Evolutionary conservation across 78 protist genomes (phyloP).

Genomic region (Ministeria vibrans): DNA sequence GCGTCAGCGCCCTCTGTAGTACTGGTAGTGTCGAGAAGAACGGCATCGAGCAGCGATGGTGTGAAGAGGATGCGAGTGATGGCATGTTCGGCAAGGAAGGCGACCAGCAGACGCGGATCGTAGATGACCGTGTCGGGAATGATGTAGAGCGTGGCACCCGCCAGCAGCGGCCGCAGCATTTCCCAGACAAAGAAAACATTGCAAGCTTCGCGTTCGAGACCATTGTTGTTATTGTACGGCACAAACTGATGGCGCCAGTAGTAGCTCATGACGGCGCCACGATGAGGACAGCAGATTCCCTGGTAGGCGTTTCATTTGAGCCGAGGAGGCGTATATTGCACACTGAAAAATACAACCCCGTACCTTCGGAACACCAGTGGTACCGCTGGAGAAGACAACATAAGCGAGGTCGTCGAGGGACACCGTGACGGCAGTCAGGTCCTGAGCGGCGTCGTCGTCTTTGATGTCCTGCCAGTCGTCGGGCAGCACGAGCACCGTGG

Average conservation of each 20-base stretch:
- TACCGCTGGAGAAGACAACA: constrained; percentile 27
- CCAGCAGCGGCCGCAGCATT: constrained; percentile 25
- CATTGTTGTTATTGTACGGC: constrained; percentile 5
- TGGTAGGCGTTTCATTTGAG: no score
- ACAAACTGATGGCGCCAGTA: constrained; percentile 3
- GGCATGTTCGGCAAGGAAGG: constrained; percentile 3
- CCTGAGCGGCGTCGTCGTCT: no score
- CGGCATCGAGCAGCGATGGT: constrained; percentile 26
- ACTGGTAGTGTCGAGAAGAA: background rate
- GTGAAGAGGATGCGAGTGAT: constrained; percentile 36
- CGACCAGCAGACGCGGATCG: constrained; percentile 4
- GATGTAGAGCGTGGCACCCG: constrained; percentile 8
- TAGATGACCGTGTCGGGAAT: constrained; percentile 32
- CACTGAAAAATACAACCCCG: no score
- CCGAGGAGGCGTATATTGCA: no score
- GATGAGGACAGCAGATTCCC: constrained; percentile 31
- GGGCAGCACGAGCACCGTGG: no score
- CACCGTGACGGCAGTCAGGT: no score
- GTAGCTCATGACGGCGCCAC: constrained; percentile 25
- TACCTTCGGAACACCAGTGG: constrained; percentile 55
- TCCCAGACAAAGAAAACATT: constrained; percentile 39
- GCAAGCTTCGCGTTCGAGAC: constrained; percentile 23
- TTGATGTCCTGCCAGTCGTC: no score
- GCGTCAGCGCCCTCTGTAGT: background rate
- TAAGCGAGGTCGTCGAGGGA: constrained; percentile 22